Evolutionary conservation across 805 yeast genomes (phyloP), one percentile per base, ranked within the genome.

Genomic region (Kregervanrija fluxuum): DNA sequence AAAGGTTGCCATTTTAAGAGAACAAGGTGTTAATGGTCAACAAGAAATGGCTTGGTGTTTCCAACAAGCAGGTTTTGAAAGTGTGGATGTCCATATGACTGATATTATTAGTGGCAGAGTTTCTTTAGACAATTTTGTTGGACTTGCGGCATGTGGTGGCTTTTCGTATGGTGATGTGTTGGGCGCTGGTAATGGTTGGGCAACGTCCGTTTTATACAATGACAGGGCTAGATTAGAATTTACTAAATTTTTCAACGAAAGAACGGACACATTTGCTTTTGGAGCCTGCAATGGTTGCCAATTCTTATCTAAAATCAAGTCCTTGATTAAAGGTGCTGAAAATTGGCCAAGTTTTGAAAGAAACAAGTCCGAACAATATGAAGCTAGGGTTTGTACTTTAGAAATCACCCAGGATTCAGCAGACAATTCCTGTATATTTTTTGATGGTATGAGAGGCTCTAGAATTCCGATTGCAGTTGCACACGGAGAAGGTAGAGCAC

Each of bases 131-230:
- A 83, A 79, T 38, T 93, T 93, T 65, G 87, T 82, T 41, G 99
- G 99, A 50, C 56, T 93, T 40, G 98, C 97, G 37, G 98, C 98
- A 3, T 95, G 99, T 69, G 99, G 99, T 67, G 99, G 99, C 12
- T 93, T 93, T 73, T 88, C 97, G 1, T 93, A 90, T 60, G 99
- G 99, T 74, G 99, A 93, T 67, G 99, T 93, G 40, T 73, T 93
- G 48, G 99, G 99, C 54, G 99, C 99, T 33, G 99, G 96, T 62
- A 85, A 91, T 43, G 99, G 99, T 47, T 93, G 99, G 99, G 99
- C 99, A 47, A 89, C 88, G 60, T 87, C 97, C 13, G 95, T 93
- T 9, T 69, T 93, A 53, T 89, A 82, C 75, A 84, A 91, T 61
- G 86, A 79, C 33, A 71, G 68, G 44, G 85, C 91, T 33, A 80